Percentiles rank a stretch among this genome's conserved stretches.
phyloP scores from a whole-genome alignment of 495 filamentous ascomycete species.

The Cercophora newfieldiana region DNA sequence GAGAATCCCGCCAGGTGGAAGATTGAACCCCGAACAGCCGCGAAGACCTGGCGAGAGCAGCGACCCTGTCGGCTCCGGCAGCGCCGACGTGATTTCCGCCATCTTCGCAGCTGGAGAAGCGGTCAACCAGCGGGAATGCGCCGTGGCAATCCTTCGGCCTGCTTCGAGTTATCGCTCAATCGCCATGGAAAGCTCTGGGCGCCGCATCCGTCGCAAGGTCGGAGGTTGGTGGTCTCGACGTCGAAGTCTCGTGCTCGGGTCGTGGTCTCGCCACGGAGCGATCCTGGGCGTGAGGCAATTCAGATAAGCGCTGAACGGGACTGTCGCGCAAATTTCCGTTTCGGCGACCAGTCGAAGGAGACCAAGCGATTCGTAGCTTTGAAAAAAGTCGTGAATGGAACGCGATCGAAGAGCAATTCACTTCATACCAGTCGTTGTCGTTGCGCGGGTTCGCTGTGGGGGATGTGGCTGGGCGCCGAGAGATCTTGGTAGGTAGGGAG shows the following conservation, averaged over 20 bases:
- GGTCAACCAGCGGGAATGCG: conserved; percentile 22
- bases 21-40: conserved; percentile 43
- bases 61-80: conserved; percentile 19
- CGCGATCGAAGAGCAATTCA: conserved; percentile 12
- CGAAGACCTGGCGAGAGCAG: conserved; percentile 22
- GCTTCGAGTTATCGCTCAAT: conserved; percentile 29
- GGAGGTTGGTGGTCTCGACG: not conserved
- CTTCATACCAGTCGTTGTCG: not conserved
- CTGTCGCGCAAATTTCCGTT: not conserved
- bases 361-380: not conserved
- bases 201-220: conserved; percentile 16
- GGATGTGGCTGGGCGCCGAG: conserved; percentile 40
- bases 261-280: not conserved
- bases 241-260: not conserved
- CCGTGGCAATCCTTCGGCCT: conserved; percentile 33
- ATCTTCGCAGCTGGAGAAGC: conserved; percentile 27
- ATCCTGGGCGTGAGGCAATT: not conserved
- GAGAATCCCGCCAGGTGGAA: conserved; percentile 62
- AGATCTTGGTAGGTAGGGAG: conserved; percentile 28
- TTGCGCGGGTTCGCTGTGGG: conserved; percentile 31
- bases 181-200: conserved; percentile 33
- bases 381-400: not conserved
- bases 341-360: not conserved
- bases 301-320: not conserved
- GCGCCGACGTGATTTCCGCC: conserved; percentile 22